Base-by-base conservation (phyloP, 2,329 filamentous ascomycete species). In the Sphaerostilbella broomeana region DNA sequence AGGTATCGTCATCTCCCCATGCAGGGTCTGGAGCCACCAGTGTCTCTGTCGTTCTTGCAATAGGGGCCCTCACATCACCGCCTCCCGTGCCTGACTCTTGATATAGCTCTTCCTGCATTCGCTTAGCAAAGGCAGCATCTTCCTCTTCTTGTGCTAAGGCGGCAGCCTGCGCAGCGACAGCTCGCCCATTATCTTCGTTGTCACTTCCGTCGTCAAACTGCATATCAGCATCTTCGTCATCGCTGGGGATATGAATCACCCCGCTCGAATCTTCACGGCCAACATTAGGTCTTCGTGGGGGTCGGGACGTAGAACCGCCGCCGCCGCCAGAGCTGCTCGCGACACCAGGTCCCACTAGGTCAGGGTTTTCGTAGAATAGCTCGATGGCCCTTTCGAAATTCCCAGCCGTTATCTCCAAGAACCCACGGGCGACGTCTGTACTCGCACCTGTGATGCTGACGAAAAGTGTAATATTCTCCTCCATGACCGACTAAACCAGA, bases 31-130 rank as follows among this genome's bases (percentile, higher is more conserved):
- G 86, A 2, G 83, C 89, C 8, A 95, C 81, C 37, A 98, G 73
- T 1, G 88, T 95, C 65, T 98, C 92, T 10, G 86, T 94, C 19
- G 85, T 94, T 52, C 87, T 77, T 31, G 83, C 86, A 62, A 98
- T 94, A 7, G 92, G 92, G 33, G 92, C 92, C 54, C 92, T 75
- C 39, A 98, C 81, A 31, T 72, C 82, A 51, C 81, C 81, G 17
- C 59, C 60, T 16, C 59, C 66, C 26, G 64, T 65, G 11, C 64
- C 67, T 26, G 58, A 55, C 48, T 65, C 74, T 37, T 75, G 73
- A 53, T 95, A 97, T 56, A 95, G 75, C 62, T 98, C 88, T 55
- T 98, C 85, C 60, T 98, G 92, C 44, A 98, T 62, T 42, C 86
- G 78, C 59, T 89, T 79, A 6, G 92, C 92, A 80, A 97, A 90